Evolutionary conservation across 352 stramenopile genomes (phyloP).

Genomic region (Phytophthora multivora): DNA sequence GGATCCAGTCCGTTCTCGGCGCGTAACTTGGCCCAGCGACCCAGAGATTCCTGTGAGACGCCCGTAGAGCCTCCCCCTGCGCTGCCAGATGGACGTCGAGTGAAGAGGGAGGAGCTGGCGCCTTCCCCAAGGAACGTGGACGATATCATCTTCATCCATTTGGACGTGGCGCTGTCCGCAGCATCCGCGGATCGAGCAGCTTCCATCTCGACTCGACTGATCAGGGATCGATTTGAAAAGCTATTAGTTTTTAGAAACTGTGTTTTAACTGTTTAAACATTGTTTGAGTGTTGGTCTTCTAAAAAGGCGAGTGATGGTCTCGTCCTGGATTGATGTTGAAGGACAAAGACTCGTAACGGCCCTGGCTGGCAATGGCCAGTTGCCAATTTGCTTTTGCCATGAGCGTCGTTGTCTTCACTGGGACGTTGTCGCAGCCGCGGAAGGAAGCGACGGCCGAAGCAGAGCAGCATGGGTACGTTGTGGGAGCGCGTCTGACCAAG

Average conservation of each 20-base stretch:
- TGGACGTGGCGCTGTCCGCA: constrained; percentile 51
- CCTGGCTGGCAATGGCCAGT: not conserved
- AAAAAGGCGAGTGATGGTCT: constrained; percentile 10
- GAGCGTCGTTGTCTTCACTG: constrained; percentile 56
- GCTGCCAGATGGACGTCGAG: constrained; percentile 31
- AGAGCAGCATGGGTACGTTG: constrained; percentile 42
- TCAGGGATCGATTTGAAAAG: no score
- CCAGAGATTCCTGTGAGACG: constrained; percentile 16
- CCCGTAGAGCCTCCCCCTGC: not conserved
- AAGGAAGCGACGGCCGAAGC: constrained; percentile 41
- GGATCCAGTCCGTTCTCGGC: constrained; percentile 44
- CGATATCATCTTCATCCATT: constrained; percentile 88
- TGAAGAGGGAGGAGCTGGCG: constrained; percentile 44
- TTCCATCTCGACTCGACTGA: constrained; percentile 20
- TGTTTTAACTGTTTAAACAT: no score
- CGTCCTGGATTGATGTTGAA: no score
- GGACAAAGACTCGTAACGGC: not conserved
- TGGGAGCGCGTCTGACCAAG: constrained; percentile 41
- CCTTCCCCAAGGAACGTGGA: constrained; percentile 74
- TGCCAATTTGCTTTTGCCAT: constrained; percentile 20
- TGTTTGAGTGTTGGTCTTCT: no score
- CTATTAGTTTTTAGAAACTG: no score
- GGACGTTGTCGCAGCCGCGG: constrained; percentile 50
- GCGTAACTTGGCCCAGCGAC: constrained; percentile 21
- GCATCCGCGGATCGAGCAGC: constrained; percentile 20